phyloP scores from a whole-genome alignment of 2,329 filamentous ascomycete species.

The Albophoma yamanashiensis region DNA sequence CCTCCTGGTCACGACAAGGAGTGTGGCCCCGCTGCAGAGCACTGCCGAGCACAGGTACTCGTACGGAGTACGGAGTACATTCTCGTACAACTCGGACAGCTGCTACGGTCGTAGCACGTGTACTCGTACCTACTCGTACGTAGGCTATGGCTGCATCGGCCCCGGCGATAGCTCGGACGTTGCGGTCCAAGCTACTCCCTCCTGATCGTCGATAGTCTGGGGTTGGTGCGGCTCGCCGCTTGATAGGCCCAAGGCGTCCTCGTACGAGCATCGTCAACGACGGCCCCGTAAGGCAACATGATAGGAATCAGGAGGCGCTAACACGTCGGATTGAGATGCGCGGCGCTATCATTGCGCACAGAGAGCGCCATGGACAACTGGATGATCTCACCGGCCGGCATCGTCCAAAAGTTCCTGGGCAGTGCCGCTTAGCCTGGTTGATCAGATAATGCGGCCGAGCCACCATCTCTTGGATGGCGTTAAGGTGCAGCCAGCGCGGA shows the following conservation, averaged over 20 bases:
- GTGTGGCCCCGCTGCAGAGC: neutral
- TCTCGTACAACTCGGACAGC: too few relatives aligned
- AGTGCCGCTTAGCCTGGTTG: neutral
- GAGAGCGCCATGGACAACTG: neutral
- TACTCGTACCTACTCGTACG: too few relatives aligned
- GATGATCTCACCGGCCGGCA: neutral
- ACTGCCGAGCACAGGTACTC: too few relatives aligned
- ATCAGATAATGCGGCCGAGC: neutral
- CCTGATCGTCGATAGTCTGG: neutral
- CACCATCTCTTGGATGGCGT: neutral
- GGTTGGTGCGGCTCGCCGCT: neutral
- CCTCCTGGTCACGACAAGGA: neutral
- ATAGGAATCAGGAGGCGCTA: too few relatives aligned
- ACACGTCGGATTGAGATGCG: neutral
- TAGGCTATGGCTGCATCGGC: too few relatives aligned
- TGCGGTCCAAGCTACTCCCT: neutral
- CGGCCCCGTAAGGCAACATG: neutral
- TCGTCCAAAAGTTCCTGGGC: neutral
- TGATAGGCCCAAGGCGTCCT: neutral
- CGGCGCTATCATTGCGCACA: neutral
- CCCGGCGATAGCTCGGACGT: too few relatives aligned
- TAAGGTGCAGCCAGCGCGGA: too few relatives aligned
- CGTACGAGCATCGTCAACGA: too few relatives aligned
- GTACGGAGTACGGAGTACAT: too few relatives aligned
- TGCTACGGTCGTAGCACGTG: too few relatives aligned